Conservation (phyloP, 1,139 yeast genomes). For the Saccharomyces hybrid region DNA sequence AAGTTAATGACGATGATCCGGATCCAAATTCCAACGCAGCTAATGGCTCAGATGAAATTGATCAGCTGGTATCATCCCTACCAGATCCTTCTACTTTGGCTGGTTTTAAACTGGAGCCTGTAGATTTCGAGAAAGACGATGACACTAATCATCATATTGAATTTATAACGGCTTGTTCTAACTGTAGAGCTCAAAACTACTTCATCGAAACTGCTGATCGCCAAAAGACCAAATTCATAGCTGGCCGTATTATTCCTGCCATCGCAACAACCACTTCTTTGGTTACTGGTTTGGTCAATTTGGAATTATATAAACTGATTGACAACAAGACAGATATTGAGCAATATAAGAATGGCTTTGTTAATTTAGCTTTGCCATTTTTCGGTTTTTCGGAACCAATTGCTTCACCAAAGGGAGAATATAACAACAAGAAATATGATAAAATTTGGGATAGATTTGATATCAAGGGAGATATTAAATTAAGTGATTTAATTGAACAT, state of each 20-base stretch:
- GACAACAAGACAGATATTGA: conserved; percentile 68
- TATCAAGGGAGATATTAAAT: conserved; percentile 67
- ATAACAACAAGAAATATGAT: conserved; percentile 75
- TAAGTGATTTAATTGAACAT: conserved; percentile 65
- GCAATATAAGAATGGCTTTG: conserved; percentile 87
- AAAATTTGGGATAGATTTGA: conserved; percentile 94
- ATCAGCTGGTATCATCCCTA: conserved; percentile 59
- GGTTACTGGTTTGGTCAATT: conserved; percentile 89
- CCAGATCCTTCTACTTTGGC: conserved; percentile 89
- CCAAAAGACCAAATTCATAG: conserved; percentile 72
- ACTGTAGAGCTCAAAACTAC: conserved; percentile 89
- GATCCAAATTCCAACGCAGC: conserved; percentile 58
- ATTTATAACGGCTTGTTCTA: conserved; percentile 94
- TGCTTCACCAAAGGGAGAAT: conserved; percentile 72
- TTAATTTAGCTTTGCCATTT: conserved; percentile 91
- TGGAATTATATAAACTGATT: conserved; percentile 86
- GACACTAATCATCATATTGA: conserved; percentile 94
- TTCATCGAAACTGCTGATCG: conserved; percentile 73
- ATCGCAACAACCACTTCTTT: conserved; percentile 97
- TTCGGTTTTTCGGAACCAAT: conserved; percentile 96
- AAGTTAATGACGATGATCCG: conserved; percentile 82
- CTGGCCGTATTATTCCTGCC: conserved; percentile 96
- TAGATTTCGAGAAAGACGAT: conserved; percentile 96
- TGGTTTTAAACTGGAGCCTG: conserved; percentile 78
- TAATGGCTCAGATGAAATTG: conserved; percentile 48